phyloP scores from a whole-genome alignment of 2,329 filamentous ascomycete species.

The Fusarium sp. region DNA sequence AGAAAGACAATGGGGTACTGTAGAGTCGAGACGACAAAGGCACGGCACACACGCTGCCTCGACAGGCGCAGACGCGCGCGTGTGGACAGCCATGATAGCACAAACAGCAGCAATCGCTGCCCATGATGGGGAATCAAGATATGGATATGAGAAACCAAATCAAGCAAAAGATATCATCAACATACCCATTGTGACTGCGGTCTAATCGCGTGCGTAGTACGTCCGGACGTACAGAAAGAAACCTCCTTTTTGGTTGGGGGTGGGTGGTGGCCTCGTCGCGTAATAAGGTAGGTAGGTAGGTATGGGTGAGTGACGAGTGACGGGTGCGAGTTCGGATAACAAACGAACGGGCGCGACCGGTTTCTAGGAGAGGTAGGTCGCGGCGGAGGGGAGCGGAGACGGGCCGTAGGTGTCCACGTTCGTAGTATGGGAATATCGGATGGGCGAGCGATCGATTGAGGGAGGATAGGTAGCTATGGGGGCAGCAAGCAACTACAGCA shows the following conservation, averaged over 20 bases:
- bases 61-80: slow-evolving; percentile 43
- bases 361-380: slow-evolving; percentile 45
- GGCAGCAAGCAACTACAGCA: slow-evolving; percentile 33
- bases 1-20: slow-evolving; percentile 28
- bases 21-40: slow-evolving; percentile 26
- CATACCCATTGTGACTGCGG: slow-evolving; percentile 50
- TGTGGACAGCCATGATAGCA: slow-evolving; percentile 22
- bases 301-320: slow-evolving; percentile 44
- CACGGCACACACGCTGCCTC: slow-evolving; percentile 37
- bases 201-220: slow-evolving; percentile 41
- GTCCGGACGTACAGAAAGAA: slow-evolving; percentile 45
- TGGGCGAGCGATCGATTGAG: slow-evolving; percentile 27
- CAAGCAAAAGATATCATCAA: slow-evolving; percentile 47
- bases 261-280: slow-evolving; percentile 49
- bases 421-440: slow-evolving; percentile 35
- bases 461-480: slow-evolving; percentile 45
- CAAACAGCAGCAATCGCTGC: slow-evolving; percentile 13
- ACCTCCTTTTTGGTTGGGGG: slow-evolving; percentile 44
- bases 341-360: slow-evolving; percentile 40
- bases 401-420: slow-evolving; percentile 48
- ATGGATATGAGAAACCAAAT: slow-evolving; percentile 18
- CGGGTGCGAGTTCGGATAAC: slow-evolving; percentile 42
- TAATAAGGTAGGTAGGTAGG: slow-evolving; percentile 34
- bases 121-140: slow-evolving; percentile 7
- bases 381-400: slow-evolving; percentile 48